Conservation (phyloP, 1,139 yeast species). For the Zhuliangozyma blackwelliae region DNA sequence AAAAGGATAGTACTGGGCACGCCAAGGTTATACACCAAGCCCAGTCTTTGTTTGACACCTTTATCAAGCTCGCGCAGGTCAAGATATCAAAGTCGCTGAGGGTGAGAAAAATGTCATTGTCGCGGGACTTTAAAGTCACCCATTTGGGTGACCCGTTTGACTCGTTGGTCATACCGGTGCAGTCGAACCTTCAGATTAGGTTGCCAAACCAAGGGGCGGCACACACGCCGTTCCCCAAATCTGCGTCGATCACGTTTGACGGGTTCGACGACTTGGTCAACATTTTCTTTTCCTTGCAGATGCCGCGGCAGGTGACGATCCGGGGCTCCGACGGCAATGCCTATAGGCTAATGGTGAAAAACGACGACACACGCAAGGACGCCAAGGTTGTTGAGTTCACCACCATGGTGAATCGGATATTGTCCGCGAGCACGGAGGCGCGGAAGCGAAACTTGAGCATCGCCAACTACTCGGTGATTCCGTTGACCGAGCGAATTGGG, state of each 20-base stretch:
- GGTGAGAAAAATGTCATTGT: conserved; percentile 30
- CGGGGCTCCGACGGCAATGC: conserved; percentile 72
- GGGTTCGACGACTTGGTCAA: conserved; percentile 61
- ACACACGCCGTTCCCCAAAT: conserved; percentile 50
- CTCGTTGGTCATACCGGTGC: conserved; percentile 76
- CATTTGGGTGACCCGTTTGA: conserved; percentile 50
- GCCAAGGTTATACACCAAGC: conserved; percentile 18
- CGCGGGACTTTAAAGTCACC: conserved; percentile 44
- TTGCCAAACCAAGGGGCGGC: conserved; percentile 52
- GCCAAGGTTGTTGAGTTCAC: conserved; percentile 93
- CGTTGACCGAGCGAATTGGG: conserved; percentile 83
- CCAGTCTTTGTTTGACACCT: conserved; percentile 28
- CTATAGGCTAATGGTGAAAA: conserved; percentile 77
- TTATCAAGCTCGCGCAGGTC: conserved; percentile 33
- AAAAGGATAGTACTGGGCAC: conserved; percentile 10
- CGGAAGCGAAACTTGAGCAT: conserved; percentile 68
- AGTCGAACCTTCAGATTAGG: conserved; percentile 64
- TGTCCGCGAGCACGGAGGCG: conserved; percentile 66
- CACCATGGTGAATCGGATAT: conserved; percentile 73
- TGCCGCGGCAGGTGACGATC: conserved; percentile 74
- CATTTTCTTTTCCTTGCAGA: conserved; percentile 77
- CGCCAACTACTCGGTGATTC: conserved; percentile 83
- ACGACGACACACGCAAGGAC: conserved; percentile 93
- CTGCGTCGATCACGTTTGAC: conserved; percentile 49
- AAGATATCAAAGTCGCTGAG: conserved; percentile 28